These are phyloP conservation scores for Cafeteria roenbergensis DNA, from an alignment of 108 stramenopile genomes.

Conservation along the genomic window DNA sequence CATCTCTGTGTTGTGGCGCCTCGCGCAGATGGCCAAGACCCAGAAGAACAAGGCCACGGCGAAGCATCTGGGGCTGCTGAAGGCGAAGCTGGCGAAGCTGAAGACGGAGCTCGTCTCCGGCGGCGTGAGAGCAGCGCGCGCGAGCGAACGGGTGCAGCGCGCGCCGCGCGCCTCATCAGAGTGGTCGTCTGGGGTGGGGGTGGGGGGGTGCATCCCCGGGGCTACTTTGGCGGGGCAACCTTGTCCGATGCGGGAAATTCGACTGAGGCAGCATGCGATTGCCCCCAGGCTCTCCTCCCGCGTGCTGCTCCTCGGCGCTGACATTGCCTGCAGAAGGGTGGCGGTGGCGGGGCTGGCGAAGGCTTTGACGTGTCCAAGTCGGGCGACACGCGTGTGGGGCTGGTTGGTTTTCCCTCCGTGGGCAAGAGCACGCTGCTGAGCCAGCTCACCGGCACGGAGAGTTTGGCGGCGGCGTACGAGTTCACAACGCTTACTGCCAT, in stretches of 20 bases:
- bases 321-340: constrained; percentile 62
- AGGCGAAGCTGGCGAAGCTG: constrained; percentile 56
- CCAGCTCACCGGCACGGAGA: constrained; percentile 74
- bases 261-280: too few species aligned
- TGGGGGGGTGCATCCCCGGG: constrained; percentile 66
- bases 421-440: constrained; percentile 91
- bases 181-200: constrained; percentile 49
- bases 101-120: constrained; percentile 24
- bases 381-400: constrained; percentile 86
- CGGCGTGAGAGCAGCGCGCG: constrained; percentile 24
- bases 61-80: constrained; percentile 46
- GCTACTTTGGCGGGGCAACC: constrained; percentile 28
- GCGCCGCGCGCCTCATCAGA: constrained; percentile 38
- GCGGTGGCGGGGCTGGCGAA: constrained; percentile 76
- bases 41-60: constrained; percentile 62
- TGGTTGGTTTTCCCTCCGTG: constrained; percentile 94
- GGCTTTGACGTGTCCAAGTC: constrained; percentile 91
- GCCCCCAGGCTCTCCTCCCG: too few species aligned
- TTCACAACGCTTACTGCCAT: constrained; percentile 97
- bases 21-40: constrained; percentile 46
- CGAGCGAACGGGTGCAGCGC: constrained; percentile 48
- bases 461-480: constrained; percentile 87
- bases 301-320: constrained; percentile 61
- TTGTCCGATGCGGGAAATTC: too few species aligned
- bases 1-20: too few species aligned